Percentiles rank a stretch among this genome's conserved stretches.
Conservation (phyloP, 257 asterid species). For the Jacaranda mimosifolia region DNA sequence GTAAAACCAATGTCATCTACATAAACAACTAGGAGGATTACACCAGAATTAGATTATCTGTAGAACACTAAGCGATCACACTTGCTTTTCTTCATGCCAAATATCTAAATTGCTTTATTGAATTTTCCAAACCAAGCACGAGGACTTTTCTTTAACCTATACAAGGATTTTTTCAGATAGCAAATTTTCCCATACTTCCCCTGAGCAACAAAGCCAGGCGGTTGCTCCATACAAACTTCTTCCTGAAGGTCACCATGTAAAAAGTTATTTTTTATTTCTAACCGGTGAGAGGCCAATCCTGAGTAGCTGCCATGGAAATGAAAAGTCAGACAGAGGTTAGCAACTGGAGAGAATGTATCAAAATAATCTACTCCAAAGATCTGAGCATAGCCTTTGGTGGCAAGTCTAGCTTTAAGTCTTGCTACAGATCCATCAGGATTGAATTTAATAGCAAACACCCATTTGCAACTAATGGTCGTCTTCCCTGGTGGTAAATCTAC, state of each 20-base stretch:
- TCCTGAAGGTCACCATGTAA: neutral
- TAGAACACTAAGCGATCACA: too few relatives aligned
- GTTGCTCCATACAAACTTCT: slow-evolving; percentile 21
- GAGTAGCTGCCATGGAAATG: too few relatives aligned
- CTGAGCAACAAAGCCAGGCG: slow-evolving; percentile 4
- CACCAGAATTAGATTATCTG: too few relatives aligned
- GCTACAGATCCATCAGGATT: slow-evolving; percentile 13
- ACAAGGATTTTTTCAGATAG: too few relatives aligned
- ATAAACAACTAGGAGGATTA: neutral
- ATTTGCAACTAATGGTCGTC: neutral
- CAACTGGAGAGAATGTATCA: slow-evolving; percentile 3
- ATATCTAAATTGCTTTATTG: too few relatives aligned
- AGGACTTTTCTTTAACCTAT: too few relatives aligned
- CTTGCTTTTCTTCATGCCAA: too few relatives aligned
- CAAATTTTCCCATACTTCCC: too few relatives aligned
- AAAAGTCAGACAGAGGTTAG: too few relatives aligned
- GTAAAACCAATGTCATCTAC: neutral
- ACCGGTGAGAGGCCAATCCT: neutral
- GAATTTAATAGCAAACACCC: neutral
- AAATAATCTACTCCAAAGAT: neutral
- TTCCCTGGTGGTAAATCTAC: neutral
- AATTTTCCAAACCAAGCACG: too few relatives aligned
- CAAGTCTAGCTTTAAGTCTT: too few relatives aligned
- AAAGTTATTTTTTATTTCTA: neutral
- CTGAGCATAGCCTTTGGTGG: slow-evolving; percentile 12